Conservation (phyloP, 345 rosid species). For the Cardamine chenopodiifolia region DNA sequence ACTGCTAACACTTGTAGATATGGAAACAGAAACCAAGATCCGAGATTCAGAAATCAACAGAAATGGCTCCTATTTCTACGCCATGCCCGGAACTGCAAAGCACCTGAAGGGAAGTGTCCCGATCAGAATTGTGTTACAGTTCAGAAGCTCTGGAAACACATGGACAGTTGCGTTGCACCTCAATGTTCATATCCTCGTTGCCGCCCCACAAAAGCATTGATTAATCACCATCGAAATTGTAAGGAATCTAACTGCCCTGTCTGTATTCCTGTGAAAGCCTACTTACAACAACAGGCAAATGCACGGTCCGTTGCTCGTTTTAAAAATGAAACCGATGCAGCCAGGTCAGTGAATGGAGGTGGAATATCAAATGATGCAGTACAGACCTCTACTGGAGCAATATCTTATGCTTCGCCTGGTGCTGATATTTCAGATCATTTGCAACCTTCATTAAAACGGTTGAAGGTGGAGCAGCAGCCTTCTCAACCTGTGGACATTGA, state of each 20-base stretch:
- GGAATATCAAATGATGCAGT: slow-evolving; percentile 56
- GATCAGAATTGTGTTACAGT: slow-evolving; percentile 64
- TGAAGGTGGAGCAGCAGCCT: slow-evolving; percentile 81
- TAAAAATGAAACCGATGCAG: slow-evolving; percentile 47
- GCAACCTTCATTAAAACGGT: slow-evolving; percentile 82
- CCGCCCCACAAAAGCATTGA: slow-evolving; percentile 67
- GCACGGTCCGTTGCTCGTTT: slow-evolving; percentile 50
- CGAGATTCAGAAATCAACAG: slow-evolving; percentile 73
- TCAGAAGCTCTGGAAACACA: slow-evolving; percentile 76
- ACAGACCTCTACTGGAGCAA: slow-evolving; percentile 50
- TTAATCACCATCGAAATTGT: slow-evolving; percentile 74
- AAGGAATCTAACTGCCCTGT: slow-evolving; percentile 80
- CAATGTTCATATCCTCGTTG: slow-evolving; percentile 84
- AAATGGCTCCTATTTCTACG: slow-evolving; percentile 89
- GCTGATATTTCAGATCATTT: slow-evolving; percentile 56
- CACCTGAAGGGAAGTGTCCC: slow-evolving; percentile 88
- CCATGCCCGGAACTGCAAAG: slow-evolving; percentile 85
- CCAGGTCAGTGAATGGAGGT: slow-evolving; percentile 44
- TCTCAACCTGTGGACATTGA: slow-evolving; percentile 52
- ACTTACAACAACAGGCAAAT: slow-evolving; percentile 59
- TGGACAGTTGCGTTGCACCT: slow-evolving; percentile 65
- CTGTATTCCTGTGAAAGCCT: slow-evolving; percentile 83
- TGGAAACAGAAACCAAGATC: slow-evolving; percentile 66
- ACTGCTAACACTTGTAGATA: slow-evolving; percentile 51
- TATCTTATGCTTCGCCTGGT: slow-evolving; percentile 49